These are phyloP conservation scores for Cudoniella acicularis DNA, from an alignment of 495 filamentous ascomycete genomes.

Conservation along the genomic window DNA sequence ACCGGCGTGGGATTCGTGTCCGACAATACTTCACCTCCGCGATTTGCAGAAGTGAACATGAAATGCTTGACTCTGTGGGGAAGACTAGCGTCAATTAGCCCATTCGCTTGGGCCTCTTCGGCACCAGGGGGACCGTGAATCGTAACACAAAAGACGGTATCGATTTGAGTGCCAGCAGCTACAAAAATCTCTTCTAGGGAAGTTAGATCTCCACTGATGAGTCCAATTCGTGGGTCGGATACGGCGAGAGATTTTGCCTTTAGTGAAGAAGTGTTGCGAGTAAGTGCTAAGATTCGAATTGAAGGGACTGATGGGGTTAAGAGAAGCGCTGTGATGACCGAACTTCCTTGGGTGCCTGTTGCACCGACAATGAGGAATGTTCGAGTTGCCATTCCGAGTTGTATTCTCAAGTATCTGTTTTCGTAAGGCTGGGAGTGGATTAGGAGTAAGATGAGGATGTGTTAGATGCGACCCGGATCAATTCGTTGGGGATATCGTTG, in stretches of 20 bases:
- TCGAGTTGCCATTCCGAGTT: conserved; percentile 18
- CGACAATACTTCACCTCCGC: conserved; percentile 54
- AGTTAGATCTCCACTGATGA: conserved; percentile 18
- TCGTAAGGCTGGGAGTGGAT: too few species aligned
- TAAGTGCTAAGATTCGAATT: conserved; percentile 67
- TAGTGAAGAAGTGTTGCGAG: conserved; percentile 54
- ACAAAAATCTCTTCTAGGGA: conserved; percentile 36
- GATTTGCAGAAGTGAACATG: conserved; percentile 67
- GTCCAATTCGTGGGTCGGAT: conserved; percentile 28
- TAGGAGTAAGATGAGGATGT: too few species aligned
- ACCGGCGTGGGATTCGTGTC: conserved; percentile 56
- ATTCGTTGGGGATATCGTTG: too few species aligned
- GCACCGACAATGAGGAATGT: conserved; percentile 61
- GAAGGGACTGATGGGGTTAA: conserved; percentile 20
- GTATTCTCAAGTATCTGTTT: too few species aligned
- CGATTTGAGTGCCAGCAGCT: conserved; percentile 39
- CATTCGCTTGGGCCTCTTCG: conserved; percentile 61
- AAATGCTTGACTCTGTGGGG: conserved; percentile 58
- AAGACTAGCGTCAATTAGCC: conserved; percentile 57
- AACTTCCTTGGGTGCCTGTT: conserved; percentile 68
- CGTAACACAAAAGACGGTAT: conserved; percentile 43
- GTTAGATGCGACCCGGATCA: too few species aligned
- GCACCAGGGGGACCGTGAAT: conserved; percentile 27
- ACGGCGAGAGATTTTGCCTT: conserved; percentile 49
- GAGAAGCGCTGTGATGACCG: conserved; percentile 54